Evolutionary conservation across 2,329 filamentous ascomycete genomes (phyloP).

Genomic region (Amauroascus niger): DNA sequence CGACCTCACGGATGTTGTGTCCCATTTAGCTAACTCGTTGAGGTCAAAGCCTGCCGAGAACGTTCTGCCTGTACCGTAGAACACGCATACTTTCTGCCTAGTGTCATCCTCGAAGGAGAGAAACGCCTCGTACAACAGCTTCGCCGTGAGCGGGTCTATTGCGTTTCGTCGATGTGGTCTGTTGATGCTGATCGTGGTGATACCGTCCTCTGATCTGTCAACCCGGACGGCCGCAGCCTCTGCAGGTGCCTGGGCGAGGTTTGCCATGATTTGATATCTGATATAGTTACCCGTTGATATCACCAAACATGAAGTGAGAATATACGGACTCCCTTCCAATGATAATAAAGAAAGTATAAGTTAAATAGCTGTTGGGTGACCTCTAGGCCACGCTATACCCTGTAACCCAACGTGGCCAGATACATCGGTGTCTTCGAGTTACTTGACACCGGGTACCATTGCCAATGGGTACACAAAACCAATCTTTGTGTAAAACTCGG

Average conservation of each 20-base stretch:
- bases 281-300: not conserved
- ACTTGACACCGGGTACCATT: not conserved
- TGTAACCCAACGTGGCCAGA: not conserved
- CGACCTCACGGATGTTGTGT: slow-evolving; percentile 3
- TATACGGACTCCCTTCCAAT: not conserved
- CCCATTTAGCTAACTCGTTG: slow-evolving; percentile 33
- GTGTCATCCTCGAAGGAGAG: slow-evolving; percentile 42
- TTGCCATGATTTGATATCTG: slow-evolving; percentile 3
- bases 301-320: not conserved
- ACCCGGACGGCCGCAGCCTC: slow-evolving; percentile 13
- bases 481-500: not conserved
- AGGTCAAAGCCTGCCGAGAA: slow-evolving; percentile 50
- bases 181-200: slow-evolving; percentile 49
- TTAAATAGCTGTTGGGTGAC: not conserved
- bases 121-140: slow-evolving; percentile 42
- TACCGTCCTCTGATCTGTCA: slow-evolving; percentile 29
- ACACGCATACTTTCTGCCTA: slow-evolving; percentile 45
- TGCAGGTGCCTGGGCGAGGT: not conserved
- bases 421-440: not conserved
- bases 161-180: slow-evolving; percentile 45
- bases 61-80: slow-evolving; percentile 39
- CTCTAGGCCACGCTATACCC: not conserved
- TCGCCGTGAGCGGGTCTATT: slow-evolving; percentile 42
- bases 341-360: too few relatives aligned
- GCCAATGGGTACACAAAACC: not conserved